Evolutionary conservation across 768 basidiomycete species (phyloP).

Genomic region (Collybia nuda): DNA sequence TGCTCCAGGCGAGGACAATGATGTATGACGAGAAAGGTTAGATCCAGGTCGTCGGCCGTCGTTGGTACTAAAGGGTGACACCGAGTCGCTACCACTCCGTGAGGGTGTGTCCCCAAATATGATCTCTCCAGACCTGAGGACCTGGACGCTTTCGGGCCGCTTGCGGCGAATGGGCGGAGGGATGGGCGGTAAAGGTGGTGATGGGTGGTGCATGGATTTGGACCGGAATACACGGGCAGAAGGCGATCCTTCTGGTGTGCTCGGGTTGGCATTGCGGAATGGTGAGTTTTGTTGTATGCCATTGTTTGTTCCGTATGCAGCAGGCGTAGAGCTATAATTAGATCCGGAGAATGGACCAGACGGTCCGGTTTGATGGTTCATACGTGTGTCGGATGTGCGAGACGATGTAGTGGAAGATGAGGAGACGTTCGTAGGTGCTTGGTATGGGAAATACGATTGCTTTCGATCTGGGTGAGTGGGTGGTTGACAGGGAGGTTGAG

Average conservation of each 20-base stretch:
- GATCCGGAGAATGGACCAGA: not conserved
- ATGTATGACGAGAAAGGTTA: constrained; percentile 1
- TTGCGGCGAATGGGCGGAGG: constrained; percentile 47
- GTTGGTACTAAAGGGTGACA: not conserved
- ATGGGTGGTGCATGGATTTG: constrained; percentile 52
- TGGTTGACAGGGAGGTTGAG: constrained; percentile 16
- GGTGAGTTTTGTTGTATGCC: constrained; percentile 6
- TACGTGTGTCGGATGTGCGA: not conserved
- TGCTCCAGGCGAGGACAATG: not conserved
- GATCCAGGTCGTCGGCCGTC: not conserved
- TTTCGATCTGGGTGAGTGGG: constrained; percentile 61
- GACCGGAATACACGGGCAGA: constrained; percentile 46
- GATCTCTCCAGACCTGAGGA: constrained; percentile 24
- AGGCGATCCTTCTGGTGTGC: constrained; percentile 21
- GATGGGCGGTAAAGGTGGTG: constrained; percentile 28
- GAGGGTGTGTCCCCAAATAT: not conserved
- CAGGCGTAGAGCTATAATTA: constrained; percentile 1
- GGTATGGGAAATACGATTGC: constrained; percentile 11
- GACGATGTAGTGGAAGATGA: not conserved
- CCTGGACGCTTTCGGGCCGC: constrained; percentile 66
- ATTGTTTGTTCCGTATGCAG: constrained; percentile 10
- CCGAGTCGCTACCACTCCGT: not conserved
- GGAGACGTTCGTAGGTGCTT: not conserved
- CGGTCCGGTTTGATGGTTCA: no score
- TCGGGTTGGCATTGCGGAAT: constrained; percentile 11